Percentiles rank a stretch among this genome's conserved stretches.
Evolutionary conservation across 331 rosid genomes (phyloP).

Genomic region (Acacia pycnantha): DNA sequence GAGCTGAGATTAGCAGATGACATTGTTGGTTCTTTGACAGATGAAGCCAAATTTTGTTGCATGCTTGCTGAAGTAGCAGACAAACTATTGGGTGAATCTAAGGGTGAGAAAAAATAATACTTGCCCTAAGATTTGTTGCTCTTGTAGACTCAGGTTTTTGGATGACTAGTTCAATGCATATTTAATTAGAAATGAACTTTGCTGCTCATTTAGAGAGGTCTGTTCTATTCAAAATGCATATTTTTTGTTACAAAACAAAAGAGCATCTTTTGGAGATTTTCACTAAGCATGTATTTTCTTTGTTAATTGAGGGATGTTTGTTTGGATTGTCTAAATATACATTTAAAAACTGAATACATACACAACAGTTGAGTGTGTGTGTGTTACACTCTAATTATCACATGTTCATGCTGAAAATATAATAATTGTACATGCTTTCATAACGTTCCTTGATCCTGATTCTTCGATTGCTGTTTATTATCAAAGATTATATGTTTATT

Average conservation of each 20-base stretch:
- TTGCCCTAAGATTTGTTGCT: background rate
- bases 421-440: background rate
- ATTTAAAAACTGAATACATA: too few relatives aligned
- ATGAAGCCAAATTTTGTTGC: slow-evolving; percentile 60
- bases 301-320: background rate
- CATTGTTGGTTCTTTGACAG: slow-evolving; percentile 49
- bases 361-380: background rate
- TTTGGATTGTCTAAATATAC: background rate
- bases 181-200: background rate
- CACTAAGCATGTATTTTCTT: background rate
- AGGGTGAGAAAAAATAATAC: slow-evolving; percentile 23
- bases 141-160: background rate
- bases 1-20: slow-evolving; percentile 62
- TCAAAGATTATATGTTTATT: background rate
- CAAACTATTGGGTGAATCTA: slow-evolving; percentile 41
- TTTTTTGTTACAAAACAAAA: background rate
- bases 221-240: background rate
- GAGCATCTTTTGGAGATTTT: background rate
- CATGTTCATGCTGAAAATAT: background rate
- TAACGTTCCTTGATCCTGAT: background rate
- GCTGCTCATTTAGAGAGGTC: background rate
- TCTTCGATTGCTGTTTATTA: background rate
- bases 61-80: slow-evolving; percentile 47
- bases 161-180: background rate
- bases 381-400: background rate